phyloP scores from a whole-genome alignment of 1,284 basidiomycete species.

The Coniophora puteana region DNA sequence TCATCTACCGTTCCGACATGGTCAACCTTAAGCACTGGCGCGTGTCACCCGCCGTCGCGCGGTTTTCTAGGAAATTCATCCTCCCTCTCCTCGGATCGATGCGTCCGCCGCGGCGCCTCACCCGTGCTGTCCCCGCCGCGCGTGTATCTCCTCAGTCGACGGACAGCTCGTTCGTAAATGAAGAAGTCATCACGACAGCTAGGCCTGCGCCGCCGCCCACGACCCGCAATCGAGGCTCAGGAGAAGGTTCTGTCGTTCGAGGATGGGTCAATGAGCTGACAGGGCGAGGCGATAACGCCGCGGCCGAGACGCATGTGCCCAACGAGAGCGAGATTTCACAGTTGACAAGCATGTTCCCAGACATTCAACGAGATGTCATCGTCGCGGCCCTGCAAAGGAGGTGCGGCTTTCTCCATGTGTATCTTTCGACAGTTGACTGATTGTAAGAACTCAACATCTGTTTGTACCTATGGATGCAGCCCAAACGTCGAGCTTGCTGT shows the following conservation, averaged over 20 bases:
- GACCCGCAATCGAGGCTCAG: slow-evolving; percentile 4
- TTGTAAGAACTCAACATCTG: slow-evolving; percentile 8
- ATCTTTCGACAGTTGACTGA: slow-evolving; percentile 8
- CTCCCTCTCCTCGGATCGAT: slow-evolving; percentile 62
- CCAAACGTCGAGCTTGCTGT: slow-evolving; percentile 78
- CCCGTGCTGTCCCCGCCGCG: slow-evolving; percentile 55
- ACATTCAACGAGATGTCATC: slow-evolving; percentile 71
- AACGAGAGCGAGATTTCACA: slow-evolving; percentile 73
- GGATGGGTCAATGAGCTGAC: slow-evolving; percentile 83
- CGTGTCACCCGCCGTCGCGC: slow-evolving; percentile 53
- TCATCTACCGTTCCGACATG: slow-evolving; percentile 78
- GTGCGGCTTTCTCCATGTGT: slow-evolving; percentile 45
- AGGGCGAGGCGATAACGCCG: slow-evolving; percentile 50
- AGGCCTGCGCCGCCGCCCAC: slow-evolving; percentile 27
- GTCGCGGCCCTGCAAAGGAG: slow-evolving; percentile 78
- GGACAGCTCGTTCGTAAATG: slow-evolving; percentile 27
- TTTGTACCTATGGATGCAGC: too few species aligned
- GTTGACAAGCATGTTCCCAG: slow-evolving; percentile 80
- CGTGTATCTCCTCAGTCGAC: slow-evolving; percentile 1
- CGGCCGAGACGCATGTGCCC: slow-evolving; percentile 61
- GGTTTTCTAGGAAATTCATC: slow-evolving; percentile 49
- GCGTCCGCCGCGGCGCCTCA: slow-evolving; percentile 48
- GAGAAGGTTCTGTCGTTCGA: slow-evolving; percentile 54
- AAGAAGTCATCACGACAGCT: slow-evolving; percentile 59
- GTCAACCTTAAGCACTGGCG: slow-evolving; percentile 74